Conservation (phyloP, 1,139 yeast genomes). For the Meyerozyma carpophila region DNA sequence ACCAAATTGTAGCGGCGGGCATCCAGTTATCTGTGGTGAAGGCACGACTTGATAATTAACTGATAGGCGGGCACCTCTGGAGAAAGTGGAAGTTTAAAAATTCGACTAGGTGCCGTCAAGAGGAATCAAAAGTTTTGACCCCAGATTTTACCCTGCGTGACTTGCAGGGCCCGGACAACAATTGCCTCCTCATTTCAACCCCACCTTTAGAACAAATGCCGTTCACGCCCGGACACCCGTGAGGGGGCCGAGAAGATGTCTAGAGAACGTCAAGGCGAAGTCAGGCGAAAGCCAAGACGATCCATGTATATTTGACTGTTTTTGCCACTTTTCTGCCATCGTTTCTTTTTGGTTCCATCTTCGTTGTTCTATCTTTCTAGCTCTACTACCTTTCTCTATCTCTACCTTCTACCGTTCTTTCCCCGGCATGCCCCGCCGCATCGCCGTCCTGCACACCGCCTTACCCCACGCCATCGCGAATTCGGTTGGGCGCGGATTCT, state of each 20-base stretch:
- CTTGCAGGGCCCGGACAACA: not conserved
- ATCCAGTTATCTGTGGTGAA: not conserved
- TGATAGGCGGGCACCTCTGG: not conserved
- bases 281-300: too few relatives aligned
- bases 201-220: not conserved
- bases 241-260: not conserved
- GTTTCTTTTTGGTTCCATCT: too few relatives aligned
- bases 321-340: too few relatives aligned
- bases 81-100: not conserved
- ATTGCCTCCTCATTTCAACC: not conserved
- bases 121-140: too few relatives aligned
- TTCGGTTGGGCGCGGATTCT: not conserved
- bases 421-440: not conserved
- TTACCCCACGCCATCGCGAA: not conserved
- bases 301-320: too few relatives aligned
- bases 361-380: too few relatives aligned
- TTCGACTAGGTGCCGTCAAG: too few relatives aligned
- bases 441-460: not conserved
- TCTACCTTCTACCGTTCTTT: not conserved
- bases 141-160: not conserved
- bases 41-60: not conserved
- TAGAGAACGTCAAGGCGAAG: too few relatives aligned
- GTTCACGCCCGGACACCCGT: not conserved
- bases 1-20: not conserved
- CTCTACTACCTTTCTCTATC: too few relatives aligned